Evolutionary conservation across 2,329 filamentous ascomycete genomes (phyloP), one percentile per base, ranked within the genome.

Genomic region (Aspergillus fumigatus): DNA sequence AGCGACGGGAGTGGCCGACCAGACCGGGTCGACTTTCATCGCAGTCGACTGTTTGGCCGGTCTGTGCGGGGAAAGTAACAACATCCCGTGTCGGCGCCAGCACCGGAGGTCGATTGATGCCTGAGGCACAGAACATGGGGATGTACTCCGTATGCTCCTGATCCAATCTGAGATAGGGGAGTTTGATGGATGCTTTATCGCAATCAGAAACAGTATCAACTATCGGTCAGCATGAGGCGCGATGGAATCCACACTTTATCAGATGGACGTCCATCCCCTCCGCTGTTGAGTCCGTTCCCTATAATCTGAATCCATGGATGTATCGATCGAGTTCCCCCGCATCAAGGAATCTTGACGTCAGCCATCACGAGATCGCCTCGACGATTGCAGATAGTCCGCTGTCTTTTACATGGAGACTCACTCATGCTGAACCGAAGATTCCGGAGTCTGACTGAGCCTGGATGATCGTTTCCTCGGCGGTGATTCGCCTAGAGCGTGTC

Each of bases 331-430:
- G 5, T 26, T 23, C 23, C 59, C 56, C 58, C 59, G 56, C 56
- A 54, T 53, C 51, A 55, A 54, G 49, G 17, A 11, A 45, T 23
- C 56, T 55, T 61, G 60, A 62, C 60, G 59, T 62, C 60, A 62
- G 54, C 56, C 48, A 48, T 48, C 19, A 47, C 21, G 21, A 19
- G 43, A 14, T 47, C 43, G 14, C 19, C 32, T 17, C 32, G 21
- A 17, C 11, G 5, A 10, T 10, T 10, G 19, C n/a, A 21, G 43
- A 45, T n/a, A 45, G 14, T 45, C 21, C 26, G 43, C 19, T 47
- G 19, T 11, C 21, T 25, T 11, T 23, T 45, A 3, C 9, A 47
- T 47, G 4, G 43, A 47, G 32, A 17, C 32, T 38, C 14, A 3
- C 6, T 38, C 5, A n/a, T 26, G 23, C 14, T 14, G 19, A 14